A percentile compares a stretch with the other conserved stretches of the same genome.
Conservation (phyloP, 768 basidiomycete genomes). For the Leucocoprinus birnbaumii region DNA sequence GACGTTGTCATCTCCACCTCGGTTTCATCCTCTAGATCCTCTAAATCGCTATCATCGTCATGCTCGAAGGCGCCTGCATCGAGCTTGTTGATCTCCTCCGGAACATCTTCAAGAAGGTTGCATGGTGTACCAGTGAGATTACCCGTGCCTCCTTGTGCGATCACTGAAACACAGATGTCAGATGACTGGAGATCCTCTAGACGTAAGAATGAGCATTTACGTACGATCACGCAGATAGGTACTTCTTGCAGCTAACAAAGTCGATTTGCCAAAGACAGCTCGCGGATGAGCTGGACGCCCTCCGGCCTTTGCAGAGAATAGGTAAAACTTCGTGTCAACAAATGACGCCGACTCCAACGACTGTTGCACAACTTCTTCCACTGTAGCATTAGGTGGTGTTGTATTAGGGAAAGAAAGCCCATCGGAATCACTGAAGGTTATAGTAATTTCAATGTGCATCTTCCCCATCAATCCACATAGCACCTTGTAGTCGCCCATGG, state of each 20-base stretch:
- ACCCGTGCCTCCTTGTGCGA: not conserved
- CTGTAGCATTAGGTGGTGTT: not conserved
- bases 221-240: conserved; percentile 6
- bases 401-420: conserved; percentile 1
- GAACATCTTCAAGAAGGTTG: not conserved
- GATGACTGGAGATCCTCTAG: not conserved
- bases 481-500: not conserved
- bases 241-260: not conserved
- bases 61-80: conserved; percentile 8
- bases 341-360: conserved; percentile 3
- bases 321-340: conserved; percentile 14
- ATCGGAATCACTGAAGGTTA: not conserved
- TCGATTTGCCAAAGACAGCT: conserved; percentile 6
- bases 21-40: not conserved
- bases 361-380: not conserved
- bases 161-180: not conserved
- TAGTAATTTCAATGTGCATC: conserved; percentile 1
- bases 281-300: not conserved
- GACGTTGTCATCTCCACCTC: not conserved
- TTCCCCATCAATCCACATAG: not conserved
- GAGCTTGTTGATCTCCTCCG: conserved; percentile 3
- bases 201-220: not conserved
- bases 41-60: conserved; percentile 11
- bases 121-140: conserved; percentile 4
- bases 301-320: conserved; percentile 1